phyloP scores from a whole-genome alignment of 176 grass and related monocot genomes.

The Elaeis guineensis region DNA sequence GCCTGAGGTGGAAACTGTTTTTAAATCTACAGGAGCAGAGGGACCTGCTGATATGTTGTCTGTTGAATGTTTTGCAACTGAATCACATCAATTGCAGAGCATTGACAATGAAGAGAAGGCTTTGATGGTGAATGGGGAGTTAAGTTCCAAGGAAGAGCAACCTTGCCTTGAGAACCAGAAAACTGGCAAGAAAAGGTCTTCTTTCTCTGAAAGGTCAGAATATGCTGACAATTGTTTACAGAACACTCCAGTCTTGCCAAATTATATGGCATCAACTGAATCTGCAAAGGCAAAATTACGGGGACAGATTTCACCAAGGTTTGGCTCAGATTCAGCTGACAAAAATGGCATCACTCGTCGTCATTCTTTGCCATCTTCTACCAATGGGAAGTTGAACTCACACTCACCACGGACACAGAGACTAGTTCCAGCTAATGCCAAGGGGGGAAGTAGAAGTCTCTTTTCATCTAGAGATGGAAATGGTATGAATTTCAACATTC shows the following conservation, averaged over 20 bases:
- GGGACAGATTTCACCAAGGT: slow-evolving; percentile 26
- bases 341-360: slow-evolving; percentile 17
- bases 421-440: slow-evolving; percentile 2
- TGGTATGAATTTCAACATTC: slow-evolving; percentile 18
- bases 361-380: slow-evolving; percentile 36
- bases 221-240: slow-evolving; percentile 40
- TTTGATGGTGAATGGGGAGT: slow-evolving; percentile 32
- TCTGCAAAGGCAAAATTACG: slow-evolving; percentile 39
- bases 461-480: slow-evolving; percentile 32
- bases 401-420: slow-evolving; percentile 23
- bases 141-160: slow-evolving; percentile 43
- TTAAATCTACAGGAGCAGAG: slow-evolving; percentile 19
- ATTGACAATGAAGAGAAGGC: slow-evolving; percentile 33
- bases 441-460: slow-evolving; percentile 18
- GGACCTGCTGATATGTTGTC: not conserved
- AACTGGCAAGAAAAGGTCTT: slow-evolving; percentile 13
- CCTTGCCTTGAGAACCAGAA: not conserved
- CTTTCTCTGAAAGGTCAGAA: slow-evolving; percentile 38
- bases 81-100: slow-evolving; percentile 38
- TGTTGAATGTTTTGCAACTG: slow-evolving; percentile 10
- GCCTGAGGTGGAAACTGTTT: slow-evolving; percentile 29
- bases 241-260: slow-evolving; percentile 30
- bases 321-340: slow-evolving; percentile 22
- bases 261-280: slow-evolving; percentile 33
- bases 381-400: slow-evolving; percentile 28